Conservation (phyloP, 768 basidiomycete genomes). For the Hericium alpestre region DNA sequence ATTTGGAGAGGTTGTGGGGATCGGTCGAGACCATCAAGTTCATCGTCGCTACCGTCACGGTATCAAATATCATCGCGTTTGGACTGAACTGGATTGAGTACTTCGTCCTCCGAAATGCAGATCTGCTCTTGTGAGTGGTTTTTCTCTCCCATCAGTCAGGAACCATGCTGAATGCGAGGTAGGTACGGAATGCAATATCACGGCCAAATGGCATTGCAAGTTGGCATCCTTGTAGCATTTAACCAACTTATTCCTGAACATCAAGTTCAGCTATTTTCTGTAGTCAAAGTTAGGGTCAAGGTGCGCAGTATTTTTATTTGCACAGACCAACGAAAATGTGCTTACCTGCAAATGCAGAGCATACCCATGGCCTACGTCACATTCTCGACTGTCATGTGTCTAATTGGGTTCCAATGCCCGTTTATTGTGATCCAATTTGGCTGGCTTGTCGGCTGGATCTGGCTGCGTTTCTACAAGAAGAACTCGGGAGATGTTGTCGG, state of each 20-base stretch:
- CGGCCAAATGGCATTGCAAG: conserved; percentile 87
- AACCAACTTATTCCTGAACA: conserved; percentile 98
- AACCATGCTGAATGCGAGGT: neutral
- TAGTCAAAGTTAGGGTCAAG: conserved; percentile 83
- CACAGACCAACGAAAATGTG: neutral
- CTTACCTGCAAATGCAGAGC: conserved; percentile 35
- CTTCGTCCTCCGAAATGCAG: conserved; percentile 54
- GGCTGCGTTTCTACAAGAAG: conserved; percentile 94
- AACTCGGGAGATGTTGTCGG: conserved; percentile 54
- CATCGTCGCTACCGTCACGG: conserved; percentile 63
- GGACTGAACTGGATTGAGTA: conserved; percentile 86
- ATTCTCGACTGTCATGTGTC: conserved; percentile 73
- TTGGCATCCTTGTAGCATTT: conserved; percentile 85
- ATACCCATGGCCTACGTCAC: conserved; percentile 93
- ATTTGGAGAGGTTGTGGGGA: conserved; percentile 94
- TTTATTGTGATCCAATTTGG: conserved; percentile 96
- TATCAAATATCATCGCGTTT: conserved; percentile 82
- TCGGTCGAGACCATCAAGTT: conserved; percentile 78
- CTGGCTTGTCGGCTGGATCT: conserved; percentile 95
- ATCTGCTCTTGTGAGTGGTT: conserved; percentile 61
- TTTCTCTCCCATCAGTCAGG: conserved; percentile 6
- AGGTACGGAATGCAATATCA: conserved; percentile 87
- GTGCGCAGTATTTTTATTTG: conserved; percentile 25
- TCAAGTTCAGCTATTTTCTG: conserved; percentile 85
- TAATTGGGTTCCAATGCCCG: conserved; percentile 79